A percentile compares a stretch with the other conserved stretches of the same genome.
phyloP scores from a whole-genome alignment of 2,329 filamentous ascomycete species.

The Plectosphaerella cucumerina region DNA sequence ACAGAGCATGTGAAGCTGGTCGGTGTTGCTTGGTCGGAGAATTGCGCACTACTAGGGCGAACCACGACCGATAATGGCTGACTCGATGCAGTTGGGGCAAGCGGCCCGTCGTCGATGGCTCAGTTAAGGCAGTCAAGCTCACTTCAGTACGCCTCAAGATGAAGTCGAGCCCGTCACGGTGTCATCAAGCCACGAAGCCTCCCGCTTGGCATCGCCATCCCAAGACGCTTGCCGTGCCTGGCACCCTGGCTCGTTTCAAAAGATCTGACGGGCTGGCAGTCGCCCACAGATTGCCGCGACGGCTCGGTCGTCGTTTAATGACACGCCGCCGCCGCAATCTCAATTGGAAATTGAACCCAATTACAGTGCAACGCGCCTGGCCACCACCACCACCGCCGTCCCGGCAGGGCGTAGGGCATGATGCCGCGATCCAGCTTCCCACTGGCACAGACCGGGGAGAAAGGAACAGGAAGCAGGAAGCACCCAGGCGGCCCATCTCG shows the following conservation, averaged over 20 bases:
- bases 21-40: too few relatives aligned
- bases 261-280: not conserved
- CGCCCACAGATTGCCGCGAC: not conserved
- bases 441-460: too few relatives aligned
- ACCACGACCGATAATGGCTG: too few relatives aligned
- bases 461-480: too few relatives aligned
- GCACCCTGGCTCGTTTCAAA: not conserved
- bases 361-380: not conserved
- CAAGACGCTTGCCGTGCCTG: not conserved
- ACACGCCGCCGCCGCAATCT: not conserved
- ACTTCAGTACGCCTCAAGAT: too few relatives aligned
- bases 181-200: not conserved
- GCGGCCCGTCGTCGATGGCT: too few relatives aligned
- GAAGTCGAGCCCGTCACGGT: not conserved
- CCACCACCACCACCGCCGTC: not conserved
- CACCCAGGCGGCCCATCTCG: not conserved
- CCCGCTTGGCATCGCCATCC: not conserved
- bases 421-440: too few relatives aligned
- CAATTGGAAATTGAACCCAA: not conserved
- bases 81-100: too few relatives aligned
- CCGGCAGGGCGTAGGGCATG: not conserved
- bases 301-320: not conserved
- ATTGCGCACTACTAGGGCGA: too few relatives aligned
- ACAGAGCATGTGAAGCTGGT: too few relatives aligned
- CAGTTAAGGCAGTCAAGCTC: too few relatives aligned